Evolutionary conservation across 2,329 filamentous ascomycete genomes (phyloP), one percentile per base, ranked within the genome.

Genomic region (Cryoendolithus antarcticus): DNA sequence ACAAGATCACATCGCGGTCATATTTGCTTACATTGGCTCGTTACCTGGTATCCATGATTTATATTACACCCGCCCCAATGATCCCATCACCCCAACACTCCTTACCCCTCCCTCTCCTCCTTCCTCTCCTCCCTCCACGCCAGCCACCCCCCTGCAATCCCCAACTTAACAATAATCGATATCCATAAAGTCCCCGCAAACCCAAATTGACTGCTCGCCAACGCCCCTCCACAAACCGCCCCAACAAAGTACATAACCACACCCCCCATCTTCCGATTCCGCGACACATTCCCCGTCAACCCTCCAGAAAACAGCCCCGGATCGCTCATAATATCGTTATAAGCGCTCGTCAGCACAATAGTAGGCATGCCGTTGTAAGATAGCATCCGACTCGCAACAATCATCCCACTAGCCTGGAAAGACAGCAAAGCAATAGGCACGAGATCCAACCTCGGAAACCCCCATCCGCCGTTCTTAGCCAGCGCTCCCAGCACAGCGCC

Each of bases 341-440:
- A 86, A 45, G 83, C 75, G 55, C 80, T 86, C 1, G 82, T 88
- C 42, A 89, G 60, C 2, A 86, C 82, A 9, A 86, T 80, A 43
- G 79, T 83, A 0, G 81, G 85, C 9, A 86, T 62, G 4, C 76
- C 74, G 43, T 75, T 77, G 53, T 77, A 78, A 51, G 76, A 71
- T 42, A 88, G 59, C 0, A 79, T 74, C 3, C 82, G 64, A 49
- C 78, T 84, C 0, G 74, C 73, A 9, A 86, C 77, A 1, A 82
- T 81, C 56, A 86, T 82, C 0, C 81, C 82, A 40, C 78, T 80
- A 48, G 75, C 79, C 62, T 86, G 82, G 52, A 86, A 83, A 2
- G 80, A 77, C 5, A 86, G 69, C 6, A 84, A 61, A 1, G 71
- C 74, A 33, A 86, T 70, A 0, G 82, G 80, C 0, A 80, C 62